Conservation (phyloP, 2,329 filamentous ascomycete species). For the Cordyceps sp. region DNA sequence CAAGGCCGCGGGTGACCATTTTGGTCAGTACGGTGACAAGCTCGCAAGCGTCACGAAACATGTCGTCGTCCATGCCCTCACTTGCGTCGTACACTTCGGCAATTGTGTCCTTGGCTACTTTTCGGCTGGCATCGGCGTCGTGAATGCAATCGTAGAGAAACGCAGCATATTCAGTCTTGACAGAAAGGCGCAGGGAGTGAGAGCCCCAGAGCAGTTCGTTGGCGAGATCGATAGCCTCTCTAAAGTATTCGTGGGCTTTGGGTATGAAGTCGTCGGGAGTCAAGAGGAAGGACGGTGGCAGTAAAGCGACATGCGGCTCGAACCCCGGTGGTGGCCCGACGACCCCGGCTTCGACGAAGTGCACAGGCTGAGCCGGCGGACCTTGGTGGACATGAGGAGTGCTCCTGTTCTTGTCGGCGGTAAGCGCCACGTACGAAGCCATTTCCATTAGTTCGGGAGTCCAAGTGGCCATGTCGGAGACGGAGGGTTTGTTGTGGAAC, state of each 20-base stretch:
- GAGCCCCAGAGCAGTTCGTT: slow-evolving; percentile 68
- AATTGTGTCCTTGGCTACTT: slow-evolving; percentile 67
- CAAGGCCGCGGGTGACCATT: slow-evolving; percentile 67
- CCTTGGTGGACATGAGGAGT: slow-evolving; percentile 3
- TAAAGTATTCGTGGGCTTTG: slow-evolving; percentile 66
- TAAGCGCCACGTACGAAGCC: slow-evolving; percentile 15
- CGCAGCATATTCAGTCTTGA: slow-evolving; percentile 82
- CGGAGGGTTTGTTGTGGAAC: slow-evolving; percentile 78
- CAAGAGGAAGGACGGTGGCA: slow-evolving; percentile 59
- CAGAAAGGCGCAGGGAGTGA: slow-evolving; percentile 74
- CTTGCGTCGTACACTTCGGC: slow-evolving; percentile 80
- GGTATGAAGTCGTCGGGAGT: slow-evolving; percentile 69
- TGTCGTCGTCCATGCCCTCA: slow-evolving; percentile 88
- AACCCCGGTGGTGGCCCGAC: slow-evolving; percentile 41
- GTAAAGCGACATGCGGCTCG: slow-evolving; percentile 17
- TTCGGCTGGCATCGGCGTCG: slow-evolving; percentile 59
- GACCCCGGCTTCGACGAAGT: slow-evolving; percentile 39
- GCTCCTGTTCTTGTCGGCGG: slow-evolving; percentile 14
- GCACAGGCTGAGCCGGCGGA: slow-evolving; percentile 29
- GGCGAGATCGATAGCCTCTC: slow-evolving; percentile 57
- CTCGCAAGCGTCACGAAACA: slow-evolving; percentile 82
- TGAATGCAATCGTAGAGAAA: slow-evolving; percentile 90
- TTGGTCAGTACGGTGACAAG: slow-evolving; percentile 72
- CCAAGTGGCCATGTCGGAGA: slow-evolving; percentile 43
- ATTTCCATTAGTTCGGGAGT: slow-evolving; percentile 26